phyloP scores from a whole-genome alignment of 1,284 basidiomycete genomes.

The Salmacisia buchloeana region DNA sequence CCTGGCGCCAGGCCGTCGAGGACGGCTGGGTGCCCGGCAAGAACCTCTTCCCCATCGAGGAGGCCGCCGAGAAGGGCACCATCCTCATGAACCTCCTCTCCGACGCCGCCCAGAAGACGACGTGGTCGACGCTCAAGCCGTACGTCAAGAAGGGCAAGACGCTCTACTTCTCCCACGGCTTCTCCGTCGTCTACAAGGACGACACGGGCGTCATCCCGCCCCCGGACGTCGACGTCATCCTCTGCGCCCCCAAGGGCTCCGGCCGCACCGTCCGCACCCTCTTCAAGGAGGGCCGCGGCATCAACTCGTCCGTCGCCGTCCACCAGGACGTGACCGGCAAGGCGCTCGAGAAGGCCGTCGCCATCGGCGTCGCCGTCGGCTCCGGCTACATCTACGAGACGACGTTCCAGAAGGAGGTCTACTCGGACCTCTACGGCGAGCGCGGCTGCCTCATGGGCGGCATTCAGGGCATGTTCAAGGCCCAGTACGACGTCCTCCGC shows the following conservation, averaged over 20 bases:
- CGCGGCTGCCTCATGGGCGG: constrained; percentile 99
- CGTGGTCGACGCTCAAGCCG: constrained; percentile 81
- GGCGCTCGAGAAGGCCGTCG: constrained; percentile 93
- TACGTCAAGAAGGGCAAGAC: constrained; percentile 97
- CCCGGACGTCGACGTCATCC: constrained; percentile 92
- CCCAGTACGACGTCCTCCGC: constrained; percentile 97
- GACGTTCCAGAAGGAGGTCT: constrained; percentile 98
- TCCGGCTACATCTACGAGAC: constrained; percentile 98
- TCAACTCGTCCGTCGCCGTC: constrained; percentile 82
- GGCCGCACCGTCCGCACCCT: constrained; percentile 97
- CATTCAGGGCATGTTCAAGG: constrained; percentile 98
- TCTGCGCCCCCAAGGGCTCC: constrained; percentile 97
- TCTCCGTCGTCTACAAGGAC: constrained; percentile 97
- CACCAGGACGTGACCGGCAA: constrained; percentile 91
- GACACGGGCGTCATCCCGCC: constrained; percentile 92
- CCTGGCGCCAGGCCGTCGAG: constrained; percentile 89
- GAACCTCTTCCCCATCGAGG: constrained; percentile 96
- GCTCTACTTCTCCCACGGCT: constrained; percentile 85
- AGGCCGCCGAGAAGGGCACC: constrained; percentile 89
- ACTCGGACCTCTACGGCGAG: constrained; percentile 98
- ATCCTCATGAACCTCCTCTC: constrained; percentile 99
- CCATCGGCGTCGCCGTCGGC: constrained; percentile 88
- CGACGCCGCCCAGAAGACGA: constrained; percentile 93
- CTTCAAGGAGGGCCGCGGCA: constrained; percentile 98
- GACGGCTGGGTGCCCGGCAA: constrained; percentile 99